Conservation (phyloP, 257 asterid species). For the Solanum raphanifolium region DNA sequence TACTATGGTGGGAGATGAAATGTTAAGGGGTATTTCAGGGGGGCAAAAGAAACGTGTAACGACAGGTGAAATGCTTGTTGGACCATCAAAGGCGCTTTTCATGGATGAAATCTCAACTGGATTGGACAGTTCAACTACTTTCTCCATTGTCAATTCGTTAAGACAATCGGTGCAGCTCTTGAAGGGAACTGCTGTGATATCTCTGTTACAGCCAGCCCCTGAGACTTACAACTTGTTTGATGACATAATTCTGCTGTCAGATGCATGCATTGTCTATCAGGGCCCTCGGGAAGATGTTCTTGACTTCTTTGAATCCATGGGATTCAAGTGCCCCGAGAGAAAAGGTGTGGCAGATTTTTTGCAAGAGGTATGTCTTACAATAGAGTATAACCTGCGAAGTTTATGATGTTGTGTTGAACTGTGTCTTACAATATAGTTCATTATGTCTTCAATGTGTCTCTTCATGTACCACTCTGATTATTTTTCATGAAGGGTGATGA, state of each 20-base stretch:
- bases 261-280: conserved; percentile 42
- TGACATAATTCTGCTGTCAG: conserved; percentile 46
- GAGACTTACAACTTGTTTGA: conserved; percentile 56
- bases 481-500: neutral
- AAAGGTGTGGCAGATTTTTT: conserved; percentile 69
- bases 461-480: neutral
- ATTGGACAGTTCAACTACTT: conserved; percentile 56
- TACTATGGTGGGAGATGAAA: conserved; percentile 31
- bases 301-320: conserved; percentile 48
- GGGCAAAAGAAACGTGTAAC: conserved; percentile 35
- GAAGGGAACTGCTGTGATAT: conserved; percentile 62
- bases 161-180: conserved; percentile 42
- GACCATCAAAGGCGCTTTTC: conserved; percentile 63
- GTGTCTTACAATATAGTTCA: neutral
- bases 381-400: neutral
- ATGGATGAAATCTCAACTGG: conserved; percentile 72
- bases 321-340: conserved; percentile 49
- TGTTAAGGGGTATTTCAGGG: conserved; percentile 32
- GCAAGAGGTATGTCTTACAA: conserved; percentile 42
- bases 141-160: conserved; percentile 40
- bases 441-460: neutral
- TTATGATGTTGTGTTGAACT: neutral
- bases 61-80: conserved; percentile 52
- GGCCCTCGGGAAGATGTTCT: conserved; percentile 48
- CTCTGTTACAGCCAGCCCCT: conserved; percentile 64